These are phyloP conservation scores for Hymenoscyphus fructigenus DNA, from an alignment of 2,329 filamentous ascomycete species.

Conservation along the genomic window DNA sequence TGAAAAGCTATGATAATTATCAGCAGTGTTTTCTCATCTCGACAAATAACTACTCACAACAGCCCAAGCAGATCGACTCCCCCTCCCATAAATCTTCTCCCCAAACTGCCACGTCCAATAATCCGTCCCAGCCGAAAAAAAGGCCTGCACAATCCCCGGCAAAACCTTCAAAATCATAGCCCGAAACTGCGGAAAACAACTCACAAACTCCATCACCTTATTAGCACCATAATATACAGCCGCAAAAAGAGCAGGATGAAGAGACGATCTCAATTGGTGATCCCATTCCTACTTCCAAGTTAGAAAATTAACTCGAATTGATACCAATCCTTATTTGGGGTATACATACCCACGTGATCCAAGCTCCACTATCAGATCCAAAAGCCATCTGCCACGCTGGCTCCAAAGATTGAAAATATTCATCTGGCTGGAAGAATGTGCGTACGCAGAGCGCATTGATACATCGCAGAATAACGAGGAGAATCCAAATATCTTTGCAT, in stretches of 20 bases:
- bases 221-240: slow-evolving; percentile 66
- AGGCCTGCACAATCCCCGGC: slow-evolving; percentile 74
- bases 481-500: slow-evolving; percentile 31
- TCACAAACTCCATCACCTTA: slow-evolving; percentile 53
- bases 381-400: slow-evolving; percentile 91
- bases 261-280: slow-evolving; percentile 79
- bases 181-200: slow-evolving; percentile 53
- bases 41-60: slow-evolving; percentile 54
- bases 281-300: slow-evolving; percentile 76
- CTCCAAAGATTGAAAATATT: slow-evolving; percentile 94
- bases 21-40: slow-evolving; percentile 35
- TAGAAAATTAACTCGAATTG: no score
- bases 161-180: slow-evolving; percentile 68
- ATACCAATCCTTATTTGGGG: no score
- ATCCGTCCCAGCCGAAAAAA: slow-evolving; percentile 76
- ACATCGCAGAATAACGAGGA: slow-evolving; percentile 67
- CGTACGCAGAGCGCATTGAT: slow-evolving; percentile 74
- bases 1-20: slow-evolving; percentile 54
- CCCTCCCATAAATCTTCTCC: slow-evolving; percentile 66
- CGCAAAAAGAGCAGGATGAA: slow-evolving; percentile 88
- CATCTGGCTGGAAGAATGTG: slow-evolving; percentile 98
- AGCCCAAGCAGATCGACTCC: slow-evolving; percentile 63
- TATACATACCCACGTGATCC: slow-evolving; percentile 86
- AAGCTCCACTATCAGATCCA: slow-evolving; percentile 73
- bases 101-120: slow-evolving; percentile 87